A percentile compares a stretch with the other conserved stretches of the same genome.
Evolutionary conservation across 257 asterid genomes (phyloP).

Genomic region (Schizonepeta tenuifolia): DNA sequence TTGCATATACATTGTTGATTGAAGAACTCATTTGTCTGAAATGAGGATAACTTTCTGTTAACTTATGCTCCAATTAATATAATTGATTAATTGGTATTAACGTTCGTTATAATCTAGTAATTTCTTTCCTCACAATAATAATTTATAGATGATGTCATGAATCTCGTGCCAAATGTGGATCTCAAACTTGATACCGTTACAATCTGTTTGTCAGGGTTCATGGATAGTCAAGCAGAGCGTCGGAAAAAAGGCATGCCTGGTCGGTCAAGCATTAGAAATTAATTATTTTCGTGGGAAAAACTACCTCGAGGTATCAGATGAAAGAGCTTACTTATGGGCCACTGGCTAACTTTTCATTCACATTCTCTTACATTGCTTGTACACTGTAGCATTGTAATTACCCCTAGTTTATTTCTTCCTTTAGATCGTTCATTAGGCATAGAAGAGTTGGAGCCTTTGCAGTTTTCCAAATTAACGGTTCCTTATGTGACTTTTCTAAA

Average conservation of each 20-base stretch:
- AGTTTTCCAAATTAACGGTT: background rate
- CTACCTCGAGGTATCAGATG: constrained; percentile 75
- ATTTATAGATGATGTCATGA: constrained; percentile 1
- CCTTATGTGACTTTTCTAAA: background rate
- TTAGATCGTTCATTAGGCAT: background rate
- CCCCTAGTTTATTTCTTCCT: constrained; percentile 9
- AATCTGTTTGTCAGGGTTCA: constrained; percentile 65
- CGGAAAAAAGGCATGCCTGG: constrained; percentile 88
- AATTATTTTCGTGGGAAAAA: constrained; percentile 76
- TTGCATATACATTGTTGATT: constrained; percentile 9
- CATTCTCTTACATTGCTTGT: constrained; percentile 12
- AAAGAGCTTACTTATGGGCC: constrained; percentile 25
- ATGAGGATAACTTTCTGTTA: constrained; percentile 17
- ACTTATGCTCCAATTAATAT: background rate
- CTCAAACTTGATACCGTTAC: constrained; percentile 23
- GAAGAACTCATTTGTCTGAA: background rate
- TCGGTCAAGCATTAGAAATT: constrained; percentile 87
- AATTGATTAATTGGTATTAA: background rate
- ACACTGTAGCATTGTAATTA: background rate
- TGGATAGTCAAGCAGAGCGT: constrained; percentile 99
- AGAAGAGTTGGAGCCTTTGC: background rate
- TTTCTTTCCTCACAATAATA: too few relatives aligned
- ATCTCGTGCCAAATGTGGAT: constrained; percentile 22
- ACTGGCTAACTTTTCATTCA: constrained; percentile 10
- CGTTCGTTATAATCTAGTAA: background rate